Evolutionary conservation across 2,329 filamentous ascomycete genomes (phyloP), one percentile per base, ranked within the genome.

Genomic region (Hypocrella siamensis): DNA sequence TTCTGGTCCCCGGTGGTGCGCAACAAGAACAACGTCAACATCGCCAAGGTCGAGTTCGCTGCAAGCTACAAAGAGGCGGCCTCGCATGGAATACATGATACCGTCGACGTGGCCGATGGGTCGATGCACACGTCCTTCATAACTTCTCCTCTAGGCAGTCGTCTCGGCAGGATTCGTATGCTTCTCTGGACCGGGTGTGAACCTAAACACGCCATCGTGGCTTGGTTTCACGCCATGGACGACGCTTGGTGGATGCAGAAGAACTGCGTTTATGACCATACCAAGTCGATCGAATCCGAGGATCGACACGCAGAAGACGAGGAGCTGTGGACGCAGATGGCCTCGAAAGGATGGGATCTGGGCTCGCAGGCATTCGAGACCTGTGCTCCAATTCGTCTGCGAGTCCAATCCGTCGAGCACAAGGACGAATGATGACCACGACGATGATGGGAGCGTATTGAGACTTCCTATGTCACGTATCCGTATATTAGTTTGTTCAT

Each of bases 21-120:
- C 4, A 56, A 58, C 27, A 39, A 35, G 4, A 18, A 39, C 2
- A 48, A 46, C 0, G 29, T 47, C 3, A 28, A 31, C 2, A 41
- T 52, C 5, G 51, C 50, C 4, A 41, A 47, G 36, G 61, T 60
- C 43, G 66, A 48, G 34, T 60, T 51, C 33, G 58, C 59, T 0
- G 37, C 41, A 6, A 60, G 46, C 35, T 69, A 65, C 37, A 51
- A 48, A 22, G 50, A 61, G 14, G 50, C 52, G 12, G 45, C 44
- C 10, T 34, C 33, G 17, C 33, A 35, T 14, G 34, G 38, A 7
- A 15, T 32, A 0, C 28, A 35, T 11, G 31, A 42, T 33, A 41
- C 45, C 14, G 38, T 45, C 8, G 29, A 45, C 19, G 41, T 49
- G 5, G 37, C 52, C 2, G 51, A 56, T 26, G 48, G 52, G 5